Percentiles rank a stretch among this genome's conserved stretches.
Evolutionary conservation across 257 asterid species (phyloP).

Genomic region (Gentiana dahurica): DNA sequence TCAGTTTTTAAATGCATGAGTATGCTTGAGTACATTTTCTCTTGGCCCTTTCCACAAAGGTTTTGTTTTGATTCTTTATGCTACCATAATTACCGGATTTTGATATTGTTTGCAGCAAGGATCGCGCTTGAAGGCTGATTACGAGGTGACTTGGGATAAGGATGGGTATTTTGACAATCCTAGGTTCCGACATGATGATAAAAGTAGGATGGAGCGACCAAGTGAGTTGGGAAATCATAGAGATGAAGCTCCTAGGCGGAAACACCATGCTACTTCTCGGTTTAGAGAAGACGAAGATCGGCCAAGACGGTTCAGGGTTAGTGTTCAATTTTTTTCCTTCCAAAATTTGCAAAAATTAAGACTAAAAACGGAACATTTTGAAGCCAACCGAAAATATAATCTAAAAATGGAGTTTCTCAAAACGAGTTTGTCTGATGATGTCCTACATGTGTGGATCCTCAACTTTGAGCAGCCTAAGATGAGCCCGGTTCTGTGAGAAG

Average conservation of each 20-base stretch:
- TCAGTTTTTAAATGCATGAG: background rate
- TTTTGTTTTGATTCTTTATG: background rate
- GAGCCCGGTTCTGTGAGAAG: no score
- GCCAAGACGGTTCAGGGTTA: constrained; percentile 70
- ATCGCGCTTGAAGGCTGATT: constrained; percentile 81
- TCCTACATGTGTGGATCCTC: background rate
- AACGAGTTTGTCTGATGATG: background rate
- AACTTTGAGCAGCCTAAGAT: no score
- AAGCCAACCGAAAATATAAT: background rate
- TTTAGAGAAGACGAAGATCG: constrained; percentile 52
- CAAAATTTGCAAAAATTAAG: no score
- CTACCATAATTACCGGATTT: background rate
- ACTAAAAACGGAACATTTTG: background rate
- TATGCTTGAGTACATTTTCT: background rate
- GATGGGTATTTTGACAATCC: constrained; percentile 52
- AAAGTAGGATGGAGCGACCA: constrained; percentile 50
- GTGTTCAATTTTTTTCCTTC: constrained; percentile 1
- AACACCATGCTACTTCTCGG: constrained; percentile 25
- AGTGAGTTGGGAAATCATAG: constrained; percentile 29
- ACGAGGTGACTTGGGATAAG: constrained; percentile 77
- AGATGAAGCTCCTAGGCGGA: constrained; percentile 36
- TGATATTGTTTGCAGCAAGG: constrained; percentile 60
- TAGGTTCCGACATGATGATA: constrained; percentile 42
- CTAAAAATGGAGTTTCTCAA: background rate
- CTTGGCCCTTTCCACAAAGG: background rate